Conservation (phyloP, 768 basidiomycete species). For the Austroboletus festivus region DNA sequence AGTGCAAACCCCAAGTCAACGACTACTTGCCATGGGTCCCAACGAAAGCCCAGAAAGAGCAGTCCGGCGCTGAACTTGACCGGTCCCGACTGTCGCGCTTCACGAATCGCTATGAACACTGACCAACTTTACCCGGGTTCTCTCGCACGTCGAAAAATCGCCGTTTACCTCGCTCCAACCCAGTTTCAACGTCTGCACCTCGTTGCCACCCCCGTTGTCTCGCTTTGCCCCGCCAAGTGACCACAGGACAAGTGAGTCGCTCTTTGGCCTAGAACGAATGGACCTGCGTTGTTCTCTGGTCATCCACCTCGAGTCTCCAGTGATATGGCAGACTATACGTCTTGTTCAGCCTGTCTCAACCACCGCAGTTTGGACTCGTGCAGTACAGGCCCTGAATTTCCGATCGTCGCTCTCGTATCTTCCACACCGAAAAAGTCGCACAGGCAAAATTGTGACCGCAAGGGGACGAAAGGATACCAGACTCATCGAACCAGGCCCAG, state of each 20-base stretch:
- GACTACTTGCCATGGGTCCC: too few relatives aligned
- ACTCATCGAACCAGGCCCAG: neutral
- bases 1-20: too few relatives aligned
- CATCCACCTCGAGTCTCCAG: conserved; percentile 2
- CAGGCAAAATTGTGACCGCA: neutral
- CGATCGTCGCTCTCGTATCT: neutral
- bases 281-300: neutral
- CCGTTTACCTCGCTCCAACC: neutral
- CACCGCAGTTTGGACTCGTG: neutral
- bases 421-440: conserved; percentile 5
- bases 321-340: neutral
- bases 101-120: too few relatives aligned
- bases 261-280: neutral
- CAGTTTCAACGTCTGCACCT: neutral
- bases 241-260: neutral
- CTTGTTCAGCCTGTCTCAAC: neutral
- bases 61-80: too few relatives aligned
- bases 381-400: neutral
- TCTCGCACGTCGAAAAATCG: too few relatives aligned
- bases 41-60: too few relatives aligned
- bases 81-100: neutral
- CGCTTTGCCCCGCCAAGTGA: neutral
- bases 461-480: neutral
- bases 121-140: neutral
- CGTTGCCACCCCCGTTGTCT: neutral